phyloP scores from a whole-genome alignment of 176 grass and related monocot genomes.

The Carex scoparia region DNA sequence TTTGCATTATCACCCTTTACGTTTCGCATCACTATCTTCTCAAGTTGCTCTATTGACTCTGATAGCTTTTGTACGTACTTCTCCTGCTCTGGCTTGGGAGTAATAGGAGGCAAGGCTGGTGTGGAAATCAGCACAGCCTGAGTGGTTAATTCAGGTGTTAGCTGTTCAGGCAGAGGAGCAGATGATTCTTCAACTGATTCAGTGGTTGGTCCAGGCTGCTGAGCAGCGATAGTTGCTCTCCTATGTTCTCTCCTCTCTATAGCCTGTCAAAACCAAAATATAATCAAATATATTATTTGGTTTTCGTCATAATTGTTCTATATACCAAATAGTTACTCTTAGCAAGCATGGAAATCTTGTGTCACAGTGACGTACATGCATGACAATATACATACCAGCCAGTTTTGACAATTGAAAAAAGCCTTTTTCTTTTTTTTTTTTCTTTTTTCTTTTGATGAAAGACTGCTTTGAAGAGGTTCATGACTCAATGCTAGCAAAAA shows the following conservation, averaged over 20 bases:
- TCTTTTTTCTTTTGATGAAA: neutral
- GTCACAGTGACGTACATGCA: neutral
- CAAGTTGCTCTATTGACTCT: conserved; percentile 12
- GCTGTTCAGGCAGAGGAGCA: neutral
- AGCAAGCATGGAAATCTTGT: neutral
- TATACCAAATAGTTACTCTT: neutral
- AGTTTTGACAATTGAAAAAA: neutral
- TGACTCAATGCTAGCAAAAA: neutral
- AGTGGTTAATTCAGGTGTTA: neutral
- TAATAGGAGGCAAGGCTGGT: neutral
- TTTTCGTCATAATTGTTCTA: neutral
- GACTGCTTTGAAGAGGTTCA: neutral
- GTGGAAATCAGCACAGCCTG: neutral
- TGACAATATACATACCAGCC: neutral
- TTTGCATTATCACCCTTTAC: neutral
- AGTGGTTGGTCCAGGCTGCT: neutral
- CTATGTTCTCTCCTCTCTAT: conserved; percentile 21
- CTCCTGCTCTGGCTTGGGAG: neutral
- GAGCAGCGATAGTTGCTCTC: conserved; percentile 8
- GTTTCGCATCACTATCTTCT: conserved; percentile 19
- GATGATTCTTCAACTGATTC: neutral
- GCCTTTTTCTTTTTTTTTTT: neutral
- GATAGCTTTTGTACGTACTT: conserved; percentile 6
- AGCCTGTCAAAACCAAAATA: neutral
- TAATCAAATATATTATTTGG: neutral